phyloP scores from a whole-genome alignment of 805 yeast species.

The Ogataea pignaliae region DNA sequence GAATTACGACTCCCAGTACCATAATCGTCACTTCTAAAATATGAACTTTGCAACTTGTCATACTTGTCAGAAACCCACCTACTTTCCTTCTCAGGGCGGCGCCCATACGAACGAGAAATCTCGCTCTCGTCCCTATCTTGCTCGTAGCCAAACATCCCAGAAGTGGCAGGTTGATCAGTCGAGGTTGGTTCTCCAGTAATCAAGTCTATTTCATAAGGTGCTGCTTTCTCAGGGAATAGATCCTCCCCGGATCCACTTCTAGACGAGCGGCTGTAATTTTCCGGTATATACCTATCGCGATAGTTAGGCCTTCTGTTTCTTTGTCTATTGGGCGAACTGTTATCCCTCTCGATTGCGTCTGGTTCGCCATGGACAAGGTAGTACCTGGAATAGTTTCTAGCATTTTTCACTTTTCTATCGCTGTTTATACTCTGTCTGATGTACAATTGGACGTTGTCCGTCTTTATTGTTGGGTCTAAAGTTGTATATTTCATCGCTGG shows the following conservation, averaged over 20 bases:
- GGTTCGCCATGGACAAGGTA: slow-evolving; percentile 73
- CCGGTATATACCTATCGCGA: slow-evolving; percentile 1
- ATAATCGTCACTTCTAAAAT: not conserved
- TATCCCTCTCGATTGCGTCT: slow-evolving; percentile 32
- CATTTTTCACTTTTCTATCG: slow-evolving; percentile 55
- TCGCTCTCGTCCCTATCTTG: slow-evolving; percentile 28
- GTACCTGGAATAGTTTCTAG: slow-evolving; percentile 56
- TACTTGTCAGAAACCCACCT: slow-evolving; percentile 9
- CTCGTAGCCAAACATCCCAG: slow-evolving; percentile 33
- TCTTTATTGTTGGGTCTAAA: slow-evolving; percentile 13
- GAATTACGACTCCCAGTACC: not conserved
- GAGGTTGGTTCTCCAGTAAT: slow-evolving; percentile 19
- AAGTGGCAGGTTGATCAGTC: not conserved
- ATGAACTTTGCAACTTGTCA: not conserved
- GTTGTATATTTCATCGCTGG: slow-evolving; percentile 36
- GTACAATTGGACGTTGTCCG: slow-evolving; percentile 29
- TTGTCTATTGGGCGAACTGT: slow-evolving; percentile 3
- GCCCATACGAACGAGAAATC: slow-evolving; percentile 26
- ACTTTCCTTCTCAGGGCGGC: not conserved
- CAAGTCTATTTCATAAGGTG: slow-evolving; percentile 9
- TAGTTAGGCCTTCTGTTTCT: slow-evolving; percentile 16
- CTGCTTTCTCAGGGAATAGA: not conserved
- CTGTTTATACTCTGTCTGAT: slow-evolving; percentile 47
- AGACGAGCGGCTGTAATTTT: not conserved
- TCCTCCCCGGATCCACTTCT: slow-evolving; percentile 21